Conservation (phyloP, 306 rosid species). For the Canavalia ensiformis region DNA sequence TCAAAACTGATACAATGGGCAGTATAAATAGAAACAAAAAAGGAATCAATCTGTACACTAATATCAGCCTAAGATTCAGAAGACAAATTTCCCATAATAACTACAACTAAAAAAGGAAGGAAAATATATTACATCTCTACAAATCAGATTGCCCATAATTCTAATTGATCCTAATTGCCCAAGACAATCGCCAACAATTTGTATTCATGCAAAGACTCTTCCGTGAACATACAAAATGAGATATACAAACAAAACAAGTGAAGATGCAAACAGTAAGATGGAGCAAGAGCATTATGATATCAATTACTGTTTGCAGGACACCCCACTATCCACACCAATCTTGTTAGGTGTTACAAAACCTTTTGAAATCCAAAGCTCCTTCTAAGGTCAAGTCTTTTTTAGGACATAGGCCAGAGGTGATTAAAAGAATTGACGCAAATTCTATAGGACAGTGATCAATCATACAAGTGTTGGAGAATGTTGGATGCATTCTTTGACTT, state of each 20-base stretch:
- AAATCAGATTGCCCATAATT: too few relatives aligned
- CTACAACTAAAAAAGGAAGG: too few relatives aligned
- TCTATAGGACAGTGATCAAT: neutral
- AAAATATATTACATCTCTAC: too few relatives aligned
- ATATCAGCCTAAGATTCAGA: too few relatives aligned
- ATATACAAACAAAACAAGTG: constrained; percentile 13
- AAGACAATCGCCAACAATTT: too few relatives aligned
- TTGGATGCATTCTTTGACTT: neutral
- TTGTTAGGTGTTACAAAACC: neutral
- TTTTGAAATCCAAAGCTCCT: neutral
- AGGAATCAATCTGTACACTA: too few relatives aligned
- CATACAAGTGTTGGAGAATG: neutral
- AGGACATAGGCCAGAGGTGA: neutral
- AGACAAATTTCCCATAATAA: too few relatives aligned
- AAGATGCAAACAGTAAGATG: constrained; percentile 16
- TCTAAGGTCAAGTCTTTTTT: neutral
- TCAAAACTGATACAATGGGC: too few relatives aligned
- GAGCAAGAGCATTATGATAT: neutral
- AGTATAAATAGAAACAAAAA: too few relatives aligned
- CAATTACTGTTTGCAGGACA: constrained; percentile 14
- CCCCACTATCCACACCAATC: constrained; percentile 6
- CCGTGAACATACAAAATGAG: constrained; percentile 13
- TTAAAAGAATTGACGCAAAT: neutral
- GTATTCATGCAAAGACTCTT: constrained; percentile 5
- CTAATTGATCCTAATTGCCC: too few relatives aligned